Percentiles rank a stretch among this genome's conserved stretches.
Evolutionary conservation across 202 grass and related monocot genomes (phyloP).

Genomic region (Schoenoplectus triqueter): DNA sequence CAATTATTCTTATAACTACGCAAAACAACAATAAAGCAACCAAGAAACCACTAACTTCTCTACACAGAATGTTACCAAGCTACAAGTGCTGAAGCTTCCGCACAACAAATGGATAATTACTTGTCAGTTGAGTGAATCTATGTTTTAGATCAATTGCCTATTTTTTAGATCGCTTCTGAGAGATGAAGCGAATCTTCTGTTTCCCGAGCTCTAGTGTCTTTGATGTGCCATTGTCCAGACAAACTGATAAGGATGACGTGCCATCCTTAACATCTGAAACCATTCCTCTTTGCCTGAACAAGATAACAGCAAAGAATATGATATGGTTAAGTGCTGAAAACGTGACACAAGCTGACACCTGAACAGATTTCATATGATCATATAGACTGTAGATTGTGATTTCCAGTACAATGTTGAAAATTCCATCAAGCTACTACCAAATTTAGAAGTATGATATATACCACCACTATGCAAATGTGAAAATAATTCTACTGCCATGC

Average conservation of each 20-base stretch:
- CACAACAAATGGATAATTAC: constrained; percentile 14
- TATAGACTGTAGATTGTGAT: neutral
- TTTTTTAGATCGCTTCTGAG: constrained; percentile 55
- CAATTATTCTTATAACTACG: constrained; percentile 3
- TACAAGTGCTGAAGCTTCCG: neutral
- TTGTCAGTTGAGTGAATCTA: neutral
- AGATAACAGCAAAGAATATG: neutral
- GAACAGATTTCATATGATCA: neutral
- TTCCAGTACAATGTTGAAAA: neutral
- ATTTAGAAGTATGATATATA: neutral
- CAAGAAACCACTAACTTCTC: constrained; percentile 16
- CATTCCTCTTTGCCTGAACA: constrained; percentile 73
- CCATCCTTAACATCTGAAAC: constrained; percentile 64
- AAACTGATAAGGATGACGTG: constrained; percentile 50
- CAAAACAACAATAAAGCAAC: neutral
- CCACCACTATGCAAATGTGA: neutral
- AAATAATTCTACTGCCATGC: neutral
- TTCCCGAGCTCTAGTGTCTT: constrained; percentile 79
- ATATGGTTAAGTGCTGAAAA: neutral
- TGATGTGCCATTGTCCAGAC: constrained; percentile 71
- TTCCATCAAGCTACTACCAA: neutral
- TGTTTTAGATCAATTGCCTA: constrained; percentile 11
- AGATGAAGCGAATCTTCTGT: constrained; percentile 78
- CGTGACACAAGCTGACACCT: neutral
- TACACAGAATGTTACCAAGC: neutral